These are phyloP conservation scores for Syncephalastrum sp. DNA, from an alignment of 371 early-diverging fungal genomes.

Conservation along the genomic window DNA sequence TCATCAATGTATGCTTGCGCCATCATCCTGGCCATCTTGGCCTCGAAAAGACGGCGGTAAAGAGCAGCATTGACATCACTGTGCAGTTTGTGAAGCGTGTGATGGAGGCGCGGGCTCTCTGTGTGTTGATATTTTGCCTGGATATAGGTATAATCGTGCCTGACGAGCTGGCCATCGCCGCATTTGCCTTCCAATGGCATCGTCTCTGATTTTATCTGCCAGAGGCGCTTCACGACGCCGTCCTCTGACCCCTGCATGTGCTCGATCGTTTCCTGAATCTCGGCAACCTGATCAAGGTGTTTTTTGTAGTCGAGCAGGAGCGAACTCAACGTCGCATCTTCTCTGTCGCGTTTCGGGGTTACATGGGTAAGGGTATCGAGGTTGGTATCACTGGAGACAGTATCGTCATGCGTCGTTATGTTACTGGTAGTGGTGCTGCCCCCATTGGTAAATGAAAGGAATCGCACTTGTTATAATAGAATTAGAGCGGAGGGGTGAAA, in stretches of 20 bases:
- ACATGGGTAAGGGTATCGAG: too few species aligned
- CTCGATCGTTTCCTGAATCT: constrained; percentile 16
- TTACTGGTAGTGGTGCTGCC: too few species aligned
- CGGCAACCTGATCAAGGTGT: constrained; percentile 16
- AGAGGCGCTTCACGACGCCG: constrained; percentile 27
- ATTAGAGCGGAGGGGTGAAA: too few species aligned
- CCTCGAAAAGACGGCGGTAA: constrained; percentile 27
- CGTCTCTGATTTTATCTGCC: constrained; percentile 29
- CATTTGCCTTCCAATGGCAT: constrained; percentile 28
- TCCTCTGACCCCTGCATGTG: constrained; percentile 16
- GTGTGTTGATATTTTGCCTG: constrained; percentile 28
- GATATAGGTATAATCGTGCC: constrained; percentile 30
- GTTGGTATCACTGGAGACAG: too few species aligned
- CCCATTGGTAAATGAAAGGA: too few species aligned
- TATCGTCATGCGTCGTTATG: too few species aligned
- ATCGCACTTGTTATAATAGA: too few species aligned
- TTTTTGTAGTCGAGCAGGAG: constrained; percentile 18
- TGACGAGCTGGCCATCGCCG: constrained; percentile 30
- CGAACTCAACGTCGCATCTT: constrained; percentile 12
- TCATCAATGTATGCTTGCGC: constrained; percentile 55
- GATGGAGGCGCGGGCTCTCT: constrained; percentile 30
- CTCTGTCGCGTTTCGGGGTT: not conserved
- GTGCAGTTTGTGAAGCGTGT: constrained; percentile 23
- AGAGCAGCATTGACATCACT: constrained; percentile 28
- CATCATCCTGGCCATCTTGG: constrained; percentile 46